Base-by-base conservation (phyloP, 139 green algal species). In the Closterium sp. region DNA sequence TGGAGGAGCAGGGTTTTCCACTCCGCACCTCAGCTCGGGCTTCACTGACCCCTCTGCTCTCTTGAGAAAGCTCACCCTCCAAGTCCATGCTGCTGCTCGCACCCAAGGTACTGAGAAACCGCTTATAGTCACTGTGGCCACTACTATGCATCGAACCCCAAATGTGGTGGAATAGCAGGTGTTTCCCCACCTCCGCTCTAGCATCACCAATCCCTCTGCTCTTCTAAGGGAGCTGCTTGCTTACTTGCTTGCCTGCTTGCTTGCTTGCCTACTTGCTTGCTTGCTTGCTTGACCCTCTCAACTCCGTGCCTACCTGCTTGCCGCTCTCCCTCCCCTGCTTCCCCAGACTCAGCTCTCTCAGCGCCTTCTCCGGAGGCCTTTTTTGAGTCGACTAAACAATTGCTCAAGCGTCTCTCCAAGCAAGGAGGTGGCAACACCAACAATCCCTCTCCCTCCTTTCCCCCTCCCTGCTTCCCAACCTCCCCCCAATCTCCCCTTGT, bases 211-310 rank as follows among this genome's bases (percentile, higher is more conserved):
- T 91, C 93, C 88, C 21, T 97, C 98, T 38, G 96, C 97, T 0
- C 98, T 99, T 95, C 95, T 99, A 43, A 91, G 98, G 0, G 98
- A 99, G 96, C 95, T 99, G 5, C n/a, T n/a, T n/a, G n/a, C n/a
- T n/a, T n/a, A n/a, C n/a, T n/a, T n/a, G n/a, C n/a, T n/a, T n/a
- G n/a, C n/a, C n/a, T n/a, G n/a, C n/a, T n/a, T n/a, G n/a, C n/a
- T n/a, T n/a, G n/a, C n/a, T n/a, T n/a, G n/a, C n/a, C n/a, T n/a
- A n/a, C n/a, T n/a, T n/a, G n/a, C n/a, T n/a, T n/a, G n/a, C n/a
- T n/a, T n/a, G n/a, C n/a, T n/a, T n/a, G n/a, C n/a, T n/a, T n/a
- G n/a, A n/a, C n/a, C n/a, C n/a, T n/a, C n/a, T n/a, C n/a, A n/a
- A n/a, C n/a, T n/a, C n/a, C n/a, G n/a, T n/a, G n/a, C n/a, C n/a